These are phyloP conservation scores for Eustoma russellianum DNA, from an alignment of 257 asterid species.

Conservation along the genomic window DNA sequence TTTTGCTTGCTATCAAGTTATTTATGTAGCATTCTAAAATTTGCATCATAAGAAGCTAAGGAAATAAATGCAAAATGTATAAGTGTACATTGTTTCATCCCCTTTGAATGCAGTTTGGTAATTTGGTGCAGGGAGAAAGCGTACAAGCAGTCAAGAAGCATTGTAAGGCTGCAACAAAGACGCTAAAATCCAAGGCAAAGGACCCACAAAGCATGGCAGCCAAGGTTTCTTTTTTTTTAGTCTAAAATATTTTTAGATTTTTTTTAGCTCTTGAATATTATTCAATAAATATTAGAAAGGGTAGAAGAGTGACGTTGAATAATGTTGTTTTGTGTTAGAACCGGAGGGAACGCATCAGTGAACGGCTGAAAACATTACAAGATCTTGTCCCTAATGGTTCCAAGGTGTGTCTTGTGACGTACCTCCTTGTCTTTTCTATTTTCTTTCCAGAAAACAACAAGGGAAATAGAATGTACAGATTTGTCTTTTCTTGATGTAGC, in stretches of 20 bases:
- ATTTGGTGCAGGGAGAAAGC: constrained; percentile 39
- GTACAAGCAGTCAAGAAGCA: constrained; percentile 56
- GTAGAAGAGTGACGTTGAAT: no score
- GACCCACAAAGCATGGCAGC: constrained; percentile 94
- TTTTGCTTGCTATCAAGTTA: no score
- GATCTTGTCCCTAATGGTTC: constrained; percentile 93
- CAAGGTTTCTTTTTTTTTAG: constrained; percentile 39
- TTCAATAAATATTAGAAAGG: not conserved
- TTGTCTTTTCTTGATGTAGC: no score
- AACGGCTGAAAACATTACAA: constrained; percentile 69
- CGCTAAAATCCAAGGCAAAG: constrained; percentile 41
- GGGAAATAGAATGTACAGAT: no score
- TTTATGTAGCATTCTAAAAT: no score
- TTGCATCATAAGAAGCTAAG: no score
- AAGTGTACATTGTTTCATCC: not conserved
- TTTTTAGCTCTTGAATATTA: no score
- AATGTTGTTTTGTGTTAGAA: constrained; percentile 31
- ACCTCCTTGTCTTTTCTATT: not conserved
- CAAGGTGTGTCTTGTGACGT: constrained; percentile 40
- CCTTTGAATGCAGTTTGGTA: no score
- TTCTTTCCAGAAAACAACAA: no score
- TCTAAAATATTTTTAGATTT: not conserved
- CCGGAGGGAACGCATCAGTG: constrained; percentile 79
- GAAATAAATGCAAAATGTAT: no score
- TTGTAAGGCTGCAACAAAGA: constrained; percentile 37